Percentiles rank a stretch among this genome's conserved stretches.
Evolutionary conservation across 192 early-diverging fungal genomes (phyloP).

Genomic region (Borealophlyctis nickersoniae): DNA sequence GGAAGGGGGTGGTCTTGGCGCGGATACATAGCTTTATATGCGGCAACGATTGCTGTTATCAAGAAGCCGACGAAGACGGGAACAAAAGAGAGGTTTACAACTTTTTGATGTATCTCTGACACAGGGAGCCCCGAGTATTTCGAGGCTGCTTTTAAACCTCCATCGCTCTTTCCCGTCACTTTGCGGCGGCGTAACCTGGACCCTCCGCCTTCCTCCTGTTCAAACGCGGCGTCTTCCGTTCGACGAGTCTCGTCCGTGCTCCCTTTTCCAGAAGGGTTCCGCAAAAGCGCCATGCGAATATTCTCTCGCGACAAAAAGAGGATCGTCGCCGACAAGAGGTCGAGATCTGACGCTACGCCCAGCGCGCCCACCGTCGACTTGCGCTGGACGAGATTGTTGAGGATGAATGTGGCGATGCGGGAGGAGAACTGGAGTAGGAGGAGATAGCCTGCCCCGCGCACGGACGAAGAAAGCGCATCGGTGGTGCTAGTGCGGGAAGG

Average conservation of each 20-base stretch:
- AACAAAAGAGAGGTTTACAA: slow-evolving; percentile 72
- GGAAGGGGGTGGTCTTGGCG: slow-evolving; percentile 28
- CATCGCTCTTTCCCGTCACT: too few species aligned
- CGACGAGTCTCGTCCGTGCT: background rate
- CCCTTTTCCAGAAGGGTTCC: too few species aligned
- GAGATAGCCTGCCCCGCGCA: slow-evolving; percentile 30
- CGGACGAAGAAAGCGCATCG: slow-evolving; percentile 13
- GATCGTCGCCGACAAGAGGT: slow-evolving; percentile 84
- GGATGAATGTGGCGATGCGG: slow-evolving; percentile 64
- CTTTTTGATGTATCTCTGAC: slow-evolving; percentile 41
- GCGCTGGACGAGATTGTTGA: slow-evolving; percentile 76
- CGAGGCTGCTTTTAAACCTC: background rate
- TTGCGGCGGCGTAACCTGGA: background rate
- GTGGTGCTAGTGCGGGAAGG: too few species aligned
- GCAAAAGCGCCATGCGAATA: slow-evolving; percentile 45
- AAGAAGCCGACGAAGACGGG: slow-evolving; percentile 62
- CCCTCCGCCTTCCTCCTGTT: slow-evolving; percentile 2
- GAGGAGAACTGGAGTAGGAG: slow-evolving; percentile 35
- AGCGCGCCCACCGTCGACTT: slow-evolving; percentile 69
- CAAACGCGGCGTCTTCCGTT: slow-evolving; percentile 1
- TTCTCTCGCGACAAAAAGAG: slow-evolving; percentile 80
- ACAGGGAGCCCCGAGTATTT: background rate
- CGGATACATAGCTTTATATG: slow-evolving; percentile 35
- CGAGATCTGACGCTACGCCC: slow-evolving; percentile 79
- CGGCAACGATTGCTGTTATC: slow-evolving; percentile 51